phyloP scores from a whole-genome alignment of 1,139 yeast genomes.

The Suhomyces bribrorum region DNA sequence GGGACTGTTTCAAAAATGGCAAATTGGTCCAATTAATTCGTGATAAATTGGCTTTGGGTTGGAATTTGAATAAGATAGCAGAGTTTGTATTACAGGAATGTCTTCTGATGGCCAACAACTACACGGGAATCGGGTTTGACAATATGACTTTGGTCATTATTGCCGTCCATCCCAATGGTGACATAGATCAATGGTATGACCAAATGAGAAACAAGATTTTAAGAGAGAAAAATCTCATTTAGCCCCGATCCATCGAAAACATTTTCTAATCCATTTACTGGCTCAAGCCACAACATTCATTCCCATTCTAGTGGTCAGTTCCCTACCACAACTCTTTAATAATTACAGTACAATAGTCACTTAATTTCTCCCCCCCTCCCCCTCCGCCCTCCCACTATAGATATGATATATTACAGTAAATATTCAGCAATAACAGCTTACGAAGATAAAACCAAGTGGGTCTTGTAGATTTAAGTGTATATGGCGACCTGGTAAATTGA shows the following conservation, averaged over 20 bases:
- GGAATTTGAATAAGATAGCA: slow-evolving; percentile 58
- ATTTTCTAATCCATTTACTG: too few relatives aligned
- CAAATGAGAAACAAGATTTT: slow-evolving; percentile 45
- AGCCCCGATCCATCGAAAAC: too few relatives aligned
- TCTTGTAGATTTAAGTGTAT: too few relatives aligned
- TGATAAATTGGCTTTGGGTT: slow-evolving; percentile 57
- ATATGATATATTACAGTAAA: too few relatives aligned
- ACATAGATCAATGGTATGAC: slow-evolving; percentile 59
- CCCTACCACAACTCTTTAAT: too few relatives aligned
- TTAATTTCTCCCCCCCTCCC: too few relatives aligned
- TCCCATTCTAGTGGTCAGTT: too few relatives aligned
- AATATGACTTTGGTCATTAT: slow-evolving; percentile 73
- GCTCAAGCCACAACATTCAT: not conserved
- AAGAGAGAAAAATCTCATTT: slow-evolving; percentile 11
- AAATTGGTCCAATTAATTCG: slow-evolving; percentile 56
- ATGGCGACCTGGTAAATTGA: too few relatives aligned
- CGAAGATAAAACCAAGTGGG: too few relatives aligned
- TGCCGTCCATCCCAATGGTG: slow-evolving; percentile 51
- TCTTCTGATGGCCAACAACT: slow-evolving; percentile 68
- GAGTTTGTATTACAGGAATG: slow-evolving; percentile 65
- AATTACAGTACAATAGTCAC: too few relatives aligned
- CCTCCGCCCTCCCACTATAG: too few relatives aligned
- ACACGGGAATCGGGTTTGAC: slow-evolving; percentile 79
- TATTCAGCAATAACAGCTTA: too few relatives aligned
- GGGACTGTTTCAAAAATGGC: slow-evolving; percentile 72